A percentile compares a stretch with the other conserved stretches of the same genome.
Conservation (phyloP, 2,329 filamentous ascomycete genomes). For the Fusarium secorum region DNA sequence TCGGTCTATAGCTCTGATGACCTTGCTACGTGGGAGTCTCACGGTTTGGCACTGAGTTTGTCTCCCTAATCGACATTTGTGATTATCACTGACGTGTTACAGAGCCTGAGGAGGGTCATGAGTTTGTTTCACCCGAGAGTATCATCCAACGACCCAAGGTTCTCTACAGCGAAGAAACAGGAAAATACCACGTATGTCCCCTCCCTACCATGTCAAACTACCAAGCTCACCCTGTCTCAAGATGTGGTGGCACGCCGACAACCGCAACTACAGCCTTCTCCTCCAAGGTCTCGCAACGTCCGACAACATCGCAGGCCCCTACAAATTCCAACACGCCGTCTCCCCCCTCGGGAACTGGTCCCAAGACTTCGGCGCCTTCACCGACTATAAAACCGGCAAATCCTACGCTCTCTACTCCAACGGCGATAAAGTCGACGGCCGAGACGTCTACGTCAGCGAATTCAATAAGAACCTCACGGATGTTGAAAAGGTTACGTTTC, state of each 20-base stretch:
- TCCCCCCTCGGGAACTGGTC: constrained; percentile 68
- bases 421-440: constrained; percentile 61
- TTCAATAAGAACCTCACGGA: constrained; percentile 62
- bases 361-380: constrained; percentile 68
- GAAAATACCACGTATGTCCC: constrained; percentile 62
- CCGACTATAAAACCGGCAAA: constrained; percentile 64
- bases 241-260: constrained; percentile 70
- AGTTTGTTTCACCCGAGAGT: constrained; percentile 61
- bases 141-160: constrained; percentile 72
- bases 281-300: constrained; percentile 65
- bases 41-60: constrained; percentile 64
- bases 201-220: accelerated
- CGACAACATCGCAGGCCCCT: constrained; percentile 61
- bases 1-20: constrained; percentile 69
- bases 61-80: accelerated
- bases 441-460: constrained; percentile 64
- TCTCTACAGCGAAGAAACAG: constrained; percentile 61
- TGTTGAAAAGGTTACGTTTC: constrained; percentile 60
- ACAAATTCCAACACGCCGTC: constrained; percentile 61
- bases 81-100: background rate
- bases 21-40: constrained; percentile 64
- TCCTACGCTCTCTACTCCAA: constrained; percentile 68
- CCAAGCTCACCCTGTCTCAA: constrained; percentile 35
- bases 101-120: constrained; percentile 62
- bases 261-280: constrained; percentile 62